Percentiles rank a stretch among this genome's conserved stretches.
These are phyloP conservation scores for Colletotrichum tropicale DNA, from an alignment of 2,329 filamentous ascomycete genomes.

Conservation along the genomic window DNA sequence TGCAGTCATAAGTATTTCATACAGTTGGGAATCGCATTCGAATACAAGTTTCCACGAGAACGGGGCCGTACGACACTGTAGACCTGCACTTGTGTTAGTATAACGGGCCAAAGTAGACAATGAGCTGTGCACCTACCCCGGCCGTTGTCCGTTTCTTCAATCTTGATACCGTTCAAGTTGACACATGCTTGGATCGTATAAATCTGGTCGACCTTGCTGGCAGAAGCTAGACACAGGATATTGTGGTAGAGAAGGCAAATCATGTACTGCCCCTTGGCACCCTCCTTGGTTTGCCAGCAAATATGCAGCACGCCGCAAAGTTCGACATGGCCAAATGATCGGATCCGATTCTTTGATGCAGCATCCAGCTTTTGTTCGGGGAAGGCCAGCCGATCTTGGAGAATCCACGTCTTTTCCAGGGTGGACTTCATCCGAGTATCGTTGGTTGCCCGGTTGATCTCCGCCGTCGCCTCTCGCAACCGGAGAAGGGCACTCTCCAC, in stretches of 20 bases:
- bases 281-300: slow-evolving; percentile 75
- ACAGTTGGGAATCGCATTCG: slow-evolving; percentile 75
- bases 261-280: slow-evolving; percentile 80
- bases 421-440: slow-evolving; percentile 71
- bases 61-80: slow-evolving; percentile 85
- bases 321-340: slow-evolving; percentile 78
- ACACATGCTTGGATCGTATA: slow-evolving; percentile 81
- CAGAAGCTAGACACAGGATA: slow-evolving; percentile 76
- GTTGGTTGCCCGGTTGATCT: slow-evolving; percentile 85
- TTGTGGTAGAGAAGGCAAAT: slow-evolving; percentile 84
- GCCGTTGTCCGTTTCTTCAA: slow-evolving; percentile 78
- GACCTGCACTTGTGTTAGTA: slow-evolving; percentile 55
- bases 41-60: slow-evolving; percentile 95
- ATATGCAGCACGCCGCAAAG: slow-evolving; percentile 85
- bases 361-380: slow-evolving; percentile 63
- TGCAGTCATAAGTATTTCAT: slow-evolving; percentile 86
- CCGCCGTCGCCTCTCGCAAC: slow-evolving; percentile 75
- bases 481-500: slow-evolving; percentile 75
- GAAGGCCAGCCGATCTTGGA: slow-evolving; percentile 83
- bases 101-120: neutral
- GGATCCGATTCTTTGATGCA: slow-evolving; percentile 69
- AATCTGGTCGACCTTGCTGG: slow-evolving; percentile 65
- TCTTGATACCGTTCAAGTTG: slow-evolving; percentile 64
- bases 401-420: slow-evolving; percentile 81
- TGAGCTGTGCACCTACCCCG: slow-evolving; percentile 57